Base-by-base conservation (phyloP, 208 protist genomes). In the Trypanosoma brucei region DNA sequence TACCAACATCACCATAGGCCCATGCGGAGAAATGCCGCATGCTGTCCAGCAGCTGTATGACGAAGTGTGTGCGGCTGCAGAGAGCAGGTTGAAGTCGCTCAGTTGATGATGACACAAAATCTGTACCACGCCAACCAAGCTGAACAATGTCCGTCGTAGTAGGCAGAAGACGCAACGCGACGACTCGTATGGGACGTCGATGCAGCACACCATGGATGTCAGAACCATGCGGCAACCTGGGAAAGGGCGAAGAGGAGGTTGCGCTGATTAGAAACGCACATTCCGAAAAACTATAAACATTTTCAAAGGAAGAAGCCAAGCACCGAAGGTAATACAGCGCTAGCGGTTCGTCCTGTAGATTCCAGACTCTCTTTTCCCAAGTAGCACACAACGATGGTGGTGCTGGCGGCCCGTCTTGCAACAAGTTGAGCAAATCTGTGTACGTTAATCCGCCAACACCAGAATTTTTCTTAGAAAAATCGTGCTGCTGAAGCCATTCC, bases 311-410 rank as follows among this genome's bases (percentile, higher is more conserved):
- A 45, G 37, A 70, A 6, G 80, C 78, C 9, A 94, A 76, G 35
- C 83, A 88, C 39, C 88, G 84, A 34, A 89, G 62, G 35, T 81
- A 69, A 72, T 90, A 84, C 46, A 91, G 73, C 9, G 59, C 46
- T 34, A 71, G 59, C 11, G 88, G 88, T 62, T 94, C 88, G 6
- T 69, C 78, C 14, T 72, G 72, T 57, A 79, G 62, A 8, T 65
- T 49, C 84, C 82, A 91, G 14, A 90, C 76, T 57, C 65, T 48
- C 46, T 60, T 53, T 35, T 72, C 66, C 88, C 88, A 94, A 39
- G 65, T 59, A 39, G 67, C 53, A n/a, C 60, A 69, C 60, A 94
- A 62, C 3, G 58, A 55, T 5, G 55, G 45, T 8, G 82, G 88
- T 0, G 83, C 78, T 3, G 80, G 76, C 4, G 71, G 55, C 5